These are phyloP conservation scores for Triangularia setosa DNA, from an alignment of 2,329 filamentous ascomycete species.

Conservation along the genomic window DNA sequence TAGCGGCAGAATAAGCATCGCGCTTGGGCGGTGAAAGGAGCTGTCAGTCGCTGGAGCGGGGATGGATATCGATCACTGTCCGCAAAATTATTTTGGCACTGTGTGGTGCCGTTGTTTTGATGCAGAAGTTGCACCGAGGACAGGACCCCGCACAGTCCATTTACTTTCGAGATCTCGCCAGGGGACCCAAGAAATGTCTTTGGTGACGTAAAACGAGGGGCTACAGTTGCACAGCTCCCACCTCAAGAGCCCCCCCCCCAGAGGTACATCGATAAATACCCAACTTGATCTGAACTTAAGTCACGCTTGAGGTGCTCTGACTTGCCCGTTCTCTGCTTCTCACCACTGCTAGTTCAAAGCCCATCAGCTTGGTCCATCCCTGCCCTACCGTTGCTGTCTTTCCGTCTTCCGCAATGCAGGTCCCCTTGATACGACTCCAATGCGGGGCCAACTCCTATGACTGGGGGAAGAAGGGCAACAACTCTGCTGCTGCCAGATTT, in stretches of 20 bases:
- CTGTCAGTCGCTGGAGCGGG: background rate
- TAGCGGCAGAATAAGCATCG: background rate
- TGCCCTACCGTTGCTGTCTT: background rate
- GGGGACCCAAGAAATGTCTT: background rate
- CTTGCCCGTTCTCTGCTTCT: background rate
- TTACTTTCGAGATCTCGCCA: background rate
- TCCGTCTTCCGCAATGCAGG: conserved; percentile 50
- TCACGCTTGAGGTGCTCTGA: conserved; percentile 1
- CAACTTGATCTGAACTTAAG: background rate
- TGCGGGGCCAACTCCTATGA: conserved; percentile 98
- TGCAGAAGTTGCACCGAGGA: too few relatives aligned
- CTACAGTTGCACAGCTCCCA: background rate
- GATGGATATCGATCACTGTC: too few relatives aligned
- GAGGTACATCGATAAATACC: background rate
- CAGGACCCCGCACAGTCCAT: background rate
- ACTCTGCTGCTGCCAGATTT: conserved; percentile 85
- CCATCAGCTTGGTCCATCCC: background rate
- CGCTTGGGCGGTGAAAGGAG: background rate
- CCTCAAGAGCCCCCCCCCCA: background rate
- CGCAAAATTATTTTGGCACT: too few relatives aligned
- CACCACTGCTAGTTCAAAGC: background rate
- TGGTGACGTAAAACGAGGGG: background rate
- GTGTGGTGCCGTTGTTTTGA: too few relatives aligned
- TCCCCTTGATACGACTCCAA: conserved; percentile 79
- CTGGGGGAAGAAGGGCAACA: conserved; percentile 90